A percentile compares a stretch with the other conserved stretches of the same genome.
phyloP scores from a whole-genome alignment of 768 basidiomycete species.

The Hericium rajendrae region DNA sequence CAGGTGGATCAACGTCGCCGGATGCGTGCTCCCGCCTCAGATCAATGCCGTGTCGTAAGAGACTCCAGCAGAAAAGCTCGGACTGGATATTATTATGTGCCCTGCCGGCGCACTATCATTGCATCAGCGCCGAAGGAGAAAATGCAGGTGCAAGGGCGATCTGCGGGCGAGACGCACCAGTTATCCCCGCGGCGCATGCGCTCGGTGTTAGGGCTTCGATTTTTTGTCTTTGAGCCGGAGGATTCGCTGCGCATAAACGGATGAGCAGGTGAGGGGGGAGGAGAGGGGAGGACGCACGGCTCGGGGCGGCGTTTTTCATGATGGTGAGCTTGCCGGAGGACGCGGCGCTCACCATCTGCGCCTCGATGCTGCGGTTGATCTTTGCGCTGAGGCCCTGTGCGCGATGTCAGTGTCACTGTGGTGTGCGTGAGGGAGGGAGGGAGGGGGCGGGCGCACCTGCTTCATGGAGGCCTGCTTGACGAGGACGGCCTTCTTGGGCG shows the following conservation, averaged over 20 bases:
- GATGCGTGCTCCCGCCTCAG: too few species aligned
- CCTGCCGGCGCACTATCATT: too few species aligned
- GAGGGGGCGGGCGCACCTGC: slow-evolving; percentile 39
- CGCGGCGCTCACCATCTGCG: slow-evolving; percentile 84
- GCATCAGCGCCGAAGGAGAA: too few species aligned
- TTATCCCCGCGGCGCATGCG: not conserved
- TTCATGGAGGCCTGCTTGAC: slow-evolving; percentile 73
- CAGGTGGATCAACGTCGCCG: too few species aligned
- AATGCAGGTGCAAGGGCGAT: too few species aligned
- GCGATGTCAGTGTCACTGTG: not conserved
- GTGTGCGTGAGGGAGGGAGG: not conserved
- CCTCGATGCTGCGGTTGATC: slow-evolving; percentile 87
- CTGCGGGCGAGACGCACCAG: too few species aligned
- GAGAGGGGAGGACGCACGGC: slow-evolving; percentile 16
- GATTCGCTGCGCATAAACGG: not conserved
- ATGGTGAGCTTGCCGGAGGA: slow-evolving; percentile 86
- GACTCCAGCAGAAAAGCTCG: too few species aligned
- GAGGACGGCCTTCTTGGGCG: slow-evolving; percentile 71
- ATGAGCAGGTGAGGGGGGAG: not conserved
- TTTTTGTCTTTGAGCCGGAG: not conserved
- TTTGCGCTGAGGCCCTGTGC: slow-evolving; percentile 74
- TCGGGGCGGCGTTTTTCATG: slow-evolving; percentile 64
- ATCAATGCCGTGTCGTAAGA: too few species aligned
- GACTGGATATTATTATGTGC: too few species aligned
- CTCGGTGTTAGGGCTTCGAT: not conserved